These are phyloP conservation scores for Phytopythium mirpurense DNA, from an alignment of 352 stramenopile species.

Conservation along the genomic window DNA sequence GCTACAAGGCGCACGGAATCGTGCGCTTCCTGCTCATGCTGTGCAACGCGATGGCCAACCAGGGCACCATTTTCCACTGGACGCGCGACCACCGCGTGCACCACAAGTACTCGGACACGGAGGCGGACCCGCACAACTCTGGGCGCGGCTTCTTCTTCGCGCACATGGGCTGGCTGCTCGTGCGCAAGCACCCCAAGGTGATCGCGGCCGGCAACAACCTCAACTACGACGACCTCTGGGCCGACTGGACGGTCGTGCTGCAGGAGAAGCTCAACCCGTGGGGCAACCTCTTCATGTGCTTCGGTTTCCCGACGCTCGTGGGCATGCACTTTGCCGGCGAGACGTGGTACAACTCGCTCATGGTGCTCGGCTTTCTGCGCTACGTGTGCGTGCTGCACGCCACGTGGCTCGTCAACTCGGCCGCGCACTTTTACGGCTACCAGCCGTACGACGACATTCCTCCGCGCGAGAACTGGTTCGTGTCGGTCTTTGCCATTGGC, in stretches of 20 bases:
- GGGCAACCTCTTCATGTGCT: conserved; percentile 98
- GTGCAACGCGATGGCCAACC: conserved; percentile 95
- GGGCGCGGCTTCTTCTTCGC: conserved; percentile 96
- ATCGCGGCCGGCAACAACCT: conserved; percentile 87
- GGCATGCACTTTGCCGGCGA: conserved; percentile 86
- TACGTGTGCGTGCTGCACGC: conserved; percentile 94
- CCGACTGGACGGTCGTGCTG: conserved; percentile 93
- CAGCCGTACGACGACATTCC: conserved; percentile 95
- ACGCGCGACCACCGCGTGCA: conserved; percentile 95
- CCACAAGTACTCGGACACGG: conserved; percentile 96
- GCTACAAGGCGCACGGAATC: conserved; percentile 90
- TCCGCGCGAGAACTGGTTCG: conserved; percentile 95
- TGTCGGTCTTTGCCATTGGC: conserved; percentile 94
- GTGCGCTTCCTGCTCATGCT: conserved; percentile 95
- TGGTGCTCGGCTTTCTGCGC: conserved; percentile 92
- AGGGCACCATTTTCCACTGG: conserved; percentile 97
- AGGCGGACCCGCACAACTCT: conserved; percentile 91
- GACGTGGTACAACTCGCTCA: conserved; percentile 93
- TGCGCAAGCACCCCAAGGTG: conserved; percentile 94
- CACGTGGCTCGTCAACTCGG: conserved; percentile 98
- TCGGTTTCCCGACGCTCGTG: conserved; percentile 91
- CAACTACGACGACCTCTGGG: conserved; percentile 95
- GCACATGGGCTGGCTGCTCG: conserved; percentile 97
- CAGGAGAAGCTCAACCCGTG: conserved; percentile 97
- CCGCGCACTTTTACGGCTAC: conserved; percentile 96